These are phyloP conservation scores for Stentor coeruleus DNA, from an alignment of 73 alveolate genomes.

Conservation along the genomic window DNA sequence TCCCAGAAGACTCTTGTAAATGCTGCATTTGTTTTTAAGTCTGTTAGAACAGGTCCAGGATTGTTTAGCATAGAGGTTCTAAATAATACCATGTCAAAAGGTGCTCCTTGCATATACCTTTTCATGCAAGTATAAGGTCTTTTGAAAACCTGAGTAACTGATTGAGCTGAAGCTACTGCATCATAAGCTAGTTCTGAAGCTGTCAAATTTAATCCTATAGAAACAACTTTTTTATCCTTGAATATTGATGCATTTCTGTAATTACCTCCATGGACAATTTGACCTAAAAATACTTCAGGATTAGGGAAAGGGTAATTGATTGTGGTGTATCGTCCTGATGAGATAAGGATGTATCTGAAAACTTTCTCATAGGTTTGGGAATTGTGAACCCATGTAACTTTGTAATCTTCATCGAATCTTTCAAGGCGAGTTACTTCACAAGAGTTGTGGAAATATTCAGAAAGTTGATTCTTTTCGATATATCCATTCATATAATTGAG, in stretches of 20 bases:
- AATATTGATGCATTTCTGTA: neutral
- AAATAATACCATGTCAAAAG: neutral
- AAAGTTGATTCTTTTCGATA: neutral
- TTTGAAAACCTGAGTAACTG: neutral
- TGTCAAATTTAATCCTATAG: neutral
- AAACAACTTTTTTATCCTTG: neutral
- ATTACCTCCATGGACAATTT: neutral
- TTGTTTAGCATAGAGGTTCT: neutral
- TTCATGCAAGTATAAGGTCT: no score
- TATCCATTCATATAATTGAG: neutral
- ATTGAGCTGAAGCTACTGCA: neutral
- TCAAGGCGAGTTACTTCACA: neutral
- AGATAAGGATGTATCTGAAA: neutral
- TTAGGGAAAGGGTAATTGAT: neutral
- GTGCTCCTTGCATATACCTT: neutral
- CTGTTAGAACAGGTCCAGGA: neutral
- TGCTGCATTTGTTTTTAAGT: neutral
- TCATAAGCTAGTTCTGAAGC: neutral
- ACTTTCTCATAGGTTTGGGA: neutral
- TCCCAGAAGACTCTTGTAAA: neutral
- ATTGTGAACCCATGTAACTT: neutral
- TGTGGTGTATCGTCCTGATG: neutral
- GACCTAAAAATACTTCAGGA: neutral
- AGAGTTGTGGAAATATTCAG: slow-evolving; percentile 11
- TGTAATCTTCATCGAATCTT: neutral